Base-by-base conservation (phyloP, 1,139 yeast genomes). In the Taiozyma sp. region DNA sequence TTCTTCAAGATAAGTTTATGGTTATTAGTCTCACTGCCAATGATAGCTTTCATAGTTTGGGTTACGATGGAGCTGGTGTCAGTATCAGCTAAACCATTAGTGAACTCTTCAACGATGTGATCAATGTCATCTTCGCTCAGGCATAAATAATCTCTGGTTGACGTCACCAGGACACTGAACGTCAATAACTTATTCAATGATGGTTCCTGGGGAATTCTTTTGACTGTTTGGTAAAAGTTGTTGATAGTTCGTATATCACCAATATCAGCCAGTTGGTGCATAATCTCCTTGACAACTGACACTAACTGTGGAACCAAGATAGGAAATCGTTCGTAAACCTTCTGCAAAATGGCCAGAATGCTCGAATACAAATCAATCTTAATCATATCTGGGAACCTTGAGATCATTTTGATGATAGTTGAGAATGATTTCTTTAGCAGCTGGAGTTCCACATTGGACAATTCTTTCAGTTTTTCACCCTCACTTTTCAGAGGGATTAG, bases 331-430 rank as follows among this genome's bases (percentile, higher is more conserved):
- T 50, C 9, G 41, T 52, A 52, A 9, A 51, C 46, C 24, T 42
- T 43, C 4, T 51, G 45, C 10, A 57, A 39, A 29, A 59, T 50
- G 8, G 55, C 49, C 16, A 90, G 68, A 46, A 87, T 62, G 59
- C 95, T 85, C 0, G 93, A 77, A 62, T 81, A 80, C 43, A 90
- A 69, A 62, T 90, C 97, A 19, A 73, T 68, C 58, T 80, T 80
- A 47, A 88, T 87, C 29, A 85, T 74, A 40, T 74, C 79, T 1
- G 95, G 91, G 58, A 90, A 82, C 37, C 70, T 71, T 13, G 74
- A 73, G 32, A 83, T 76, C 83, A 88, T 85, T 10, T 72, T 77
- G 14, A 82, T 80, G 39, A 88, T 72, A 6, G 76, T 72, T n/a
- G 71, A 72, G 52, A 88, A 73, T 1, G 82, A 73, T 42, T 75